phyloP scores from a whole-genome alignment of 2,329 filamentous ascomycete genomes.

The Aspergillus alliaceus region DNA sequence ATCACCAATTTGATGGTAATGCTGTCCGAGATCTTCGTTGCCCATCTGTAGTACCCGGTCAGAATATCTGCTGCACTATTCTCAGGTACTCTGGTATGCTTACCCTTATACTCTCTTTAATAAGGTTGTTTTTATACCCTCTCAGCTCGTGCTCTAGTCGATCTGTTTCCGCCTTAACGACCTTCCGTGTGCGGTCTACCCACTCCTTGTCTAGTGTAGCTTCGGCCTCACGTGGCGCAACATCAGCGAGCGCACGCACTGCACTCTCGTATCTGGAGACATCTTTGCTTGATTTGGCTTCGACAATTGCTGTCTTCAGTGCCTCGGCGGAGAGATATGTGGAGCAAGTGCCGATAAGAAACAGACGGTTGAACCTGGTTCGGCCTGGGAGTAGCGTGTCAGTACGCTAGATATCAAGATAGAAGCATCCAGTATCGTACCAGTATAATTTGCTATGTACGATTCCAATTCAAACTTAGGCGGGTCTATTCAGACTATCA shows the following conservation, averaged over 20 bases:
- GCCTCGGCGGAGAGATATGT: conserved; percentile 76
- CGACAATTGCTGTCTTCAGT: conserved; percentile 71
- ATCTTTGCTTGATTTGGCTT: conserved; percentile 76
- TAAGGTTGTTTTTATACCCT: conserved; percentile 92
- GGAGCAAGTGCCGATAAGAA: conserved; percentile 77
- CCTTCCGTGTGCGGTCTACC: conserved; percentile 66
- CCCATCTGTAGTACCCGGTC: conserved; percentile 67
- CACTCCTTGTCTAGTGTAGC: conserved; percentile 69
- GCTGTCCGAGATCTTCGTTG: conserved; percentile 84
- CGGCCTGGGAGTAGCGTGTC: conserved; percentile 56
- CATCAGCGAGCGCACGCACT: conserved; percentile 62
- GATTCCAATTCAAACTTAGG: conserved; percentile 90
- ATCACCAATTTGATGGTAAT: conserved; percentile 77
- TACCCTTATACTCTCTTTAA: conserved; percentile 95
- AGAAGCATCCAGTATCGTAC: conserved; percentile 47
- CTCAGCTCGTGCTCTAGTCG: conserved; percentile 83
- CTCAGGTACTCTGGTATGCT: conserved; percentile 21
- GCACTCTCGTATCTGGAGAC: conserved; percentile 69
- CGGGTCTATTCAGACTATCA: conserved; percentile 53
- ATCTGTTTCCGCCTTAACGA: conserved; percentile 68
- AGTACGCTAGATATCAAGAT: conserved; percentile 4
- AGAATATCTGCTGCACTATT: neutral
- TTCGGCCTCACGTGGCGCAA: conserved; percentile 67
- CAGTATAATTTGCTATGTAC: conserved; percentile 86
- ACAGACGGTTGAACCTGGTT: conserved; percentile 76